phyloP scores from a whole-genome alignment of 2,329 filamentous ascomycete species.

The Fusarium sp. region DNA sequence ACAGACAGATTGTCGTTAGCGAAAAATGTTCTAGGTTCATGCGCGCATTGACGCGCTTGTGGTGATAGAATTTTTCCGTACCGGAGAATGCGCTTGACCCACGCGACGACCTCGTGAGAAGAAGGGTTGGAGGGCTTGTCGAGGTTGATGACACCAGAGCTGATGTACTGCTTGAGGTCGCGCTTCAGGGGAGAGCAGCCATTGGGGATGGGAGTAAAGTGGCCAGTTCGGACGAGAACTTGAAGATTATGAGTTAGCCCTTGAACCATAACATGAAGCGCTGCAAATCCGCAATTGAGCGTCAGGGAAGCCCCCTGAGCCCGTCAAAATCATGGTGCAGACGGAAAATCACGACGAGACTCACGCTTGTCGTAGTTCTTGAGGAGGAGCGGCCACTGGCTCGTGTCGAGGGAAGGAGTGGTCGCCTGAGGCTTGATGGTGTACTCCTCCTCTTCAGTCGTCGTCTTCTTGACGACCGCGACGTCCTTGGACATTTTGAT shows the following conservation, averaged over 20 bases:
- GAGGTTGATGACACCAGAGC: conserved; percentile 97
- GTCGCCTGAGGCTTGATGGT: conserved; percentile 91
- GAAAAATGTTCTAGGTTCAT: conserved; percentile 6
- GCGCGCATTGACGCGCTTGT: conserved; percentile 26
- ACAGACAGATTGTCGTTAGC: conserved; percentile 15
- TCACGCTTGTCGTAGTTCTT: conserved; percentile 95
- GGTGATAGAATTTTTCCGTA: conserved; percentile 54
- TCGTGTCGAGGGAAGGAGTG: conserved; percentile 83
- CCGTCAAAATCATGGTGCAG: conserved; percentile 5
- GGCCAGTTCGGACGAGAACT: conserved; percentile 90
- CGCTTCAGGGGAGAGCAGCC: conserved; percentile 92
- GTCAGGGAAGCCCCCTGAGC: background rate
- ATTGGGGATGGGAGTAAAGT: conserved; percentile 96
- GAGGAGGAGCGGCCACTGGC: conserved; percentile 90
- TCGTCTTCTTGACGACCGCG: conserved; percentile 48
- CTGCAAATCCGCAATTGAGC: conserved; percentile 17
- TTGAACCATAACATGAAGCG: conserved; percentile 1
- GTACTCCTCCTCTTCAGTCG: conserved; percentile 74
- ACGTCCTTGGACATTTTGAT: conserved; percentile 61
- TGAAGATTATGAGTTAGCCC: conserved; percentile 35
- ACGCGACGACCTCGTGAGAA: conserved; percentile 98
- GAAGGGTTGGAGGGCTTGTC: conserved; percentile 89
- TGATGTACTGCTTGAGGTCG: conserved; percentile 96
- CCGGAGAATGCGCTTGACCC: conserved; percentile 98
- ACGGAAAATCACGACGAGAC: conserved; percentile 49